phyloP scores from a whole-genome alignment of 768 basidiomycete species.

The Paxillus ammoniavirescens region DNA sequence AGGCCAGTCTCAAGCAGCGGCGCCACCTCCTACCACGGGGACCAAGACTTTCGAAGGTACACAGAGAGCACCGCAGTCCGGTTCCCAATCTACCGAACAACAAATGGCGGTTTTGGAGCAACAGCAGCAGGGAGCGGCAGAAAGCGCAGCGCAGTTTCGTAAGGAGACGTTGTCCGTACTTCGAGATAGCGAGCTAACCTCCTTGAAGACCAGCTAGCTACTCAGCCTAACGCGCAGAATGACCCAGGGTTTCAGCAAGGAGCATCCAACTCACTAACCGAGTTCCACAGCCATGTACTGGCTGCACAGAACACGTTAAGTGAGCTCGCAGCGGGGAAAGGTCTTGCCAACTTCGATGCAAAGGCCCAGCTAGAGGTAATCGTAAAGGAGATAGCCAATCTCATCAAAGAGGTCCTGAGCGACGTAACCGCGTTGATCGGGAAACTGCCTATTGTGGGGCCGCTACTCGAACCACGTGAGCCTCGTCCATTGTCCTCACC shows the following conservation, averaged over 20 bases:
- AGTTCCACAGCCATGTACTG: constrained; percentile 33
- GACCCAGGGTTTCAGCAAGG: constrained; percentile 38
- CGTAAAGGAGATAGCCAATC: constrained; percentile 49
- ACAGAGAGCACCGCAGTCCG: neutral
- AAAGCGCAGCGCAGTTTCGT: neutral
- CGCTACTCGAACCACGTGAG: constrained; percentile 56
- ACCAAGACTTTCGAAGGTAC: neutral
- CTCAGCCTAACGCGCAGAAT: constrained; percentile 20
- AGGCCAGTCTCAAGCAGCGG: neutral
- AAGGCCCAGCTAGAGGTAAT: constrained; percentile 43
- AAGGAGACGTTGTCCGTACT: neutral
- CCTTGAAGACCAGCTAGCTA: constrained; percentile 33
- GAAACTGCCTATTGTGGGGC: constrained; percentile 46
- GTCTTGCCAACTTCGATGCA: constrained; percentile 50
- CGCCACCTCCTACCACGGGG: neutral
- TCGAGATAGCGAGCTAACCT: neutral
- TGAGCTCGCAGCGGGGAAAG: constrained; percentile 39
- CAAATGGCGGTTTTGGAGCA: neutral
- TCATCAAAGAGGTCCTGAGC: constrained; percentile 44
- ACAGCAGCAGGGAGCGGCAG: neutral
- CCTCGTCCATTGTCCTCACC: constrained; percentile 7
- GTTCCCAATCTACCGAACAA: neutral
- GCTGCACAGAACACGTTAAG: constrained; percentile 29
- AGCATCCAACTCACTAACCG: constrained; percentile 34
- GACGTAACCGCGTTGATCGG: constrained; percentile 32